Evolutionary conservation across 2,329 filamentous ascomycete species (phyloP).

Genomic region (Stagonosporopsis chrysanthemi): DNA sequence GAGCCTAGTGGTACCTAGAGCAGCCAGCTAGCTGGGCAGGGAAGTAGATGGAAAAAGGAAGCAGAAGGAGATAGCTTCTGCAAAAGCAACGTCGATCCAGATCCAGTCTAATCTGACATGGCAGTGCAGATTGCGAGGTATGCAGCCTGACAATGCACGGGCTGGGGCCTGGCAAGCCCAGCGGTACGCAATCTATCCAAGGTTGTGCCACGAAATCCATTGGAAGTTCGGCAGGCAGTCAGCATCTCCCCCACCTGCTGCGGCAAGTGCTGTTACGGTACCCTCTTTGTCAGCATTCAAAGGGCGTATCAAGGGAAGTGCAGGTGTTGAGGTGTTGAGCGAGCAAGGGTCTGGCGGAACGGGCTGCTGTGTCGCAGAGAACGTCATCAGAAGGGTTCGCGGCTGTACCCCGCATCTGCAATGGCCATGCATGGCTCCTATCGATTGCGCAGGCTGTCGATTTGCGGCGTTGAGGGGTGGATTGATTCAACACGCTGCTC

Average conservation of each 20-base stretch:
- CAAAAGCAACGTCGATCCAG: not conserved
- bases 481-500: slow-evolving; percentile 8
- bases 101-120: not conserved
- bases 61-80: not conserved
- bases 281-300: not conserved
- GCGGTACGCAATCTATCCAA: not conserved
- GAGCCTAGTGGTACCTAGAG: not conserved
- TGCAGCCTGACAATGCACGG: not conserved
- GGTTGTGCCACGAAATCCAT: not conserved
- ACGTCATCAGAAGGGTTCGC: slow-evolving; percentile 30
- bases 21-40: not conserved
- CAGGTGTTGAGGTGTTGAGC: slow-evolving; percentile 16
- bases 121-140: not conserved
- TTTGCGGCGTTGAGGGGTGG: not conserved
- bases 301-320: not conserved
- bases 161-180: no score
- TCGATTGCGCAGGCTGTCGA: slow-evolving; percentile 2
- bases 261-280: not conserved
- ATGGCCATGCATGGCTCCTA: slow-evolving; percentile 1
- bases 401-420: slow-evolving; percentile 19
- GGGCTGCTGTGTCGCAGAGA: slow-evolving; percentile 18
- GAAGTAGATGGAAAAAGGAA: not conserved
- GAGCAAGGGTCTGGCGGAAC: slow-evolving; percentile 8
- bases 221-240: not conserved
- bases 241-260: not conserved